phyloP scores from a whole-genome alignment of 257 asterid species.

The Ilex asprella region DNA sequence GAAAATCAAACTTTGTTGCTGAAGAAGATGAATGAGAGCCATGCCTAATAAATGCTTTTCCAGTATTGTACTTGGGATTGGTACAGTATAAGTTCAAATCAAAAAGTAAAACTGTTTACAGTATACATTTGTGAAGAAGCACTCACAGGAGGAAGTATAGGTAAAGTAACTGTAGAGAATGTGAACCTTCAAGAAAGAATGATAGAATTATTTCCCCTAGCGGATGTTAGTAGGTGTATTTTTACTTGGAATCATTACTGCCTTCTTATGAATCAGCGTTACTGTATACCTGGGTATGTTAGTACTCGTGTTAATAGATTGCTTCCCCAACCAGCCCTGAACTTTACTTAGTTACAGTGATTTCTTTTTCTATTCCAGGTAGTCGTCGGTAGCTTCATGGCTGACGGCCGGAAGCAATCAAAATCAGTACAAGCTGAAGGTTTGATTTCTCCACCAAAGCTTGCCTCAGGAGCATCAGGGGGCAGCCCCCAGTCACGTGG shows the following conservation, averaged over 20 bases:
- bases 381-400: conserved; percentile 16
- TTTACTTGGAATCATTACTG: background rate
- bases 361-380: conserved; percentile 2
- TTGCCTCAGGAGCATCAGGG: conserved; percentile 5
- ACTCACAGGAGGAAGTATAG: too few species aligned
- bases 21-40: too few species aligned
- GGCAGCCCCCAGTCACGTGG: conserved; percentile 18
- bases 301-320: background rate
- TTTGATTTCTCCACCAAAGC: conserved; percentile 1
- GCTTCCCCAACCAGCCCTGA: background rate
- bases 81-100: too few species aligned
- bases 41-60: too few species aligned
- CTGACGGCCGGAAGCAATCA: conserved; percentile 2
- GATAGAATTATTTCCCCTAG: background rate
- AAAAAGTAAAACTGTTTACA: too few species aligned
- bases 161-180: too few species aligned
- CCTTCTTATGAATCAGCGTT: background rate
- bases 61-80: too few species aligned
- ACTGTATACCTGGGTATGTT: background rate
- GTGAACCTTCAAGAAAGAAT: background rate
- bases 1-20: too few species aligned
- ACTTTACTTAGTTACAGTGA: background rate
- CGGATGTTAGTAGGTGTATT: background rate
- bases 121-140: too few species aligned
- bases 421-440: conserved; percentile 3